Evolutionary conservation across 495 filamentous ascomycete species (phyloP).

Genomic region (Massariosphaeria phaeospora): DNA sequence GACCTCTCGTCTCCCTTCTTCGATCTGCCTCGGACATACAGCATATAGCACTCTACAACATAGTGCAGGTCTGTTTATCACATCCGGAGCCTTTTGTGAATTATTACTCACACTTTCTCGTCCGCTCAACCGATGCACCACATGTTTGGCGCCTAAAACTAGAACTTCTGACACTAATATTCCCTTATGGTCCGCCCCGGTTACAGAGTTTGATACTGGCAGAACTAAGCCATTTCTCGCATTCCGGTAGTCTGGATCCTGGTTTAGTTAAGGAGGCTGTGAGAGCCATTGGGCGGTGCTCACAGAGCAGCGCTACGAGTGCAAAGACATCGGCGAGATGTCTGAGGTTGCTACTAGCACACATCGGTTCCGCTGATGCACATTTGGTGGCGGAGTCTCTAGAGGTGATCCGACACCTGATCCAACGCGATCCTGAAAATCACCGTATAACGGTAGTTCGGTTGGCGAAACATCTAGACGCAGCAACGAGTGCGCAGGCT

Average conservation of each 20-base stretch:
- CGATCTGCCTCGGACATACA: constrained; percentile 81
- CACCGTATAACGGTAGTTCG: constrained; percentile 79
- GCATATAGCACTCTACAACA: constrained; percentile 84
- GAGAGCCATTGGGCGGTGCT: constrained; percentile 85
- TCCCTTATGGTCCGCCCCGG: constrained; percentile 70
- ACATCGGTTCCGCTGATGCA: constrained; percentile 78
- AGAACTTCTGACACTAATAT: constrained; percentile 82
- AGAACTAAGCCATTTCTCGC: constrained; percentile 89
- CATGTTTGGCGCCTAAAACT: constrained; percentile 86
- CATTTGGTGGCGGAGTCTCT: constrained; percentile 84
- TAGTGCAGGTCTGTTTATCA: constrained; percentile 76
- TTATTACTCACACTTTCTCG: constrained; percentile 81
- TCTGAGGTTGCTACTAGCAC: constrained; percentile 70
- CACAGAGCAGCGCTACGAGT: constrained; percentile 57
- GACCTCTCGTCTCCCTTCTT: constrained; percentile 78
- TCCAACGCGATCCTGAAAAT: constrained; percentile 77
- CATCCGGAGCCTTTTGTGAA: constrained; percentile 71
- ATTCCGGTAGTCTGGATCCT: constrained; percentile 57
- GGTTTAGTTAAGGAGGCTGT: constrained; percentile 82
- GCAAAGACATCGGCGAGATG: constrained; percentile 53
- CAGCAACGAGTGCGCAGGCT: constrained; percentile 74
- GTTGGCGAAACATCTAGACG: constrained; percentile 86
- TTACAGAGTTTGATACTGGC: constrained; percentile 80
- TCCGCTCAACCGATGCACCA: constrained; percentile 73
- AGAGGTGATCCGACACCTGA: constrained; percentile 90